Percentiles rank a stretch among this genome's conserved stretches.
Evolutionary conservation across 2,329 filamentous ascomycete species (phyloP).

Genomic region (Stenocarpella maydis): DNA sequence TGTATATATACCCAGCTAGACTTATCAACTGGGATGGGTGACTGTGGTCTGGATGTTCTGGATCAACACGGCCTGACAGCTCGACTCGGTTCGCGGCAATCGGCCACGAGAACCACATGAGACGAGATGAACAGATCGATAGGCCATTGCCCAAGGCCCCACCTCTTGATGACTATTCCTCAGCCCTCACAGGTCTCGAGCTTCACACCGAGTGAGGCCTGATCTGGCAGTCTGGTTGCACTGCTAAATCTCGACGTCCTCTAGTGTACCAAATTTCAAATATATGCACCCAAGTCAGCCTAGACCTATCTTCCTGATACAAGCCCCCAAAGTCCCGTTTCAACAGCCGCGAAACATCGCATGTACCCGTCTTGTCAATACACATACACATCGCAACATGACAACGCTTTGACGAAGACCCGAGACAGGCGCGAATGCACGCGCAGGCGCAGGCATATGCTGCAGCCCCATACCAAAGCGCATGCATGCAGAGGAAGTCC

Average conservation of each 20-base stretch:
- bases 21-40: too few relatives aligned
- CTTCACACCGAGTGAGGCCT: neutral
- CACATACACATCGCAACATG: neutral
- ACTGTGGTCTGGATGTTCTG: too few relatives aligned
- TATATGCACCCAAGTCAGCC: too few relatives aligned
- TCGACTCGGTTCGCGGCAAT: neutral
- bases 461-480: neutral
- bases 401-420: neutral
- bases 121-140: slow-evolving; percentile 19
- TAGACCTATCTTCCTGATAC: too few relatives aligned
- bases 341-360: slow-evolving; percentile 16
- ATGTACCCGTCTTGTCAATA: slow-evolving; percentile 1
- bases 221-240: neutral
- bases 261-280: slow-evolving; percentile 21
- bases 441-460: neutral
- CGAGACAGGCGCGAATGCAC: slow-evolving; percentile 22
- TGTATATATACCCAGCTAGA: too few relatives aligned
- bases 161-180: neutral
- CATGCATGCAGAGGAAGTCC: neutral
- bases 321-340: slow-evolving; percentile 14
- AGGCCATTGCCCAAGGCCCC: neutral
- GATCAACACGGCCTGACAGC: slow-evolving; percentile 14
- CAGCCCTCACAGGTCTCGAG: neutral
- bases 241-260: slow-evolving; percentile 9
- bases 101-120: neutral